Evolutionary conservation across 2,329 filamentous ascomycete species (phyloP).

Genomic region (Blumeria hordei): DNA sequence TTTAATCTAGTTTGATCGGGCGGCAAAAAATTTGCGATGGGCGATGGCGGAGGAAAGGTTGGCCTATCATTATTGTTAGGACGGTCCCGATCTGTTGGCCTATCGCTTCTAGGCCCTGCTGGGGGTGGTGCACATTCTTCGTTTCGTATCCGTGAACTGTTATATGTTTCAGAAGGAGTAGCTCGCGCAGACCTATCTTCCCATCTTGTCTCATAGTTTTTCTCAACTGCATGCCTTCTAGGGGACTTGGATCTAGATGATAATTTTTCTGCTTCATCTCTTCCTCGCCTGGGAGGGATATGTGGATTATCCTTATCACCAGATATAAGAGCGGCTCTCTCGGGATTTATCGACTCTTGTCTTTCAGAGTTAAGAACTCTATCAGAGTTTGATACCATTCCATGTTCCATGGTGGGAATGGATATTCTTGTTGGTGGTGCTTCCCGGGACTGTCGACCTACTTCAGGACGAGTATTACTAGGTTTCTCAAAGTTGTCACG

Average conservation of each 20-base stretch:
- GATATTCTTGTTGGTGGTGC: constrained; percentile 12
- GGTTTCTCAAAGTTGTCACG: constrained; percentile 12
- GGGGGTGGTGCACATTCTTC: constrained; percentile 13
- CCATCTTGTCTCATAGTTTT: constrained; percentile 15
- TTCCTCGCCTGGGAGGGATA: constrained; percentile 12
- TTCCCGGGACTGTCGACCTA: constrained; percentile 13
- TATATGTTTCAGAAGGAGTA: constrained; percentile 6
- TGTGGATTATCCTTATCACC: constrained; percentile 9
- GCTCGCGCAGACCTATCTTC: constrained; percentile 11
- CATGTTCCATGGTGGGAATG: constrained; percentile 8
- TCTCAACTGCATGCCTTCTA: constrained; percentile 19
- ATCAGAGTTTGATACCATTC: constrained; percentile 7
- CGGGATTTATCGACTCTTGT: constrained; percentile 15
- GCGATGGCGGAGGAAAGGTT: constrained; percentile 18
- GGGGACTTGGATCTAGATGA: constrained; percentile 25
- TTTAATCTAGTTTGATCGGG: constrained; percentile 24
- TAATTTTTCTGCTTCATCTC: constrained; percentile 10
- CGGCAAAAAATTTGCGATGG: constrained; percentile 19
- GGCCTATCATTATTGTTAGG: constrained; percentile 16
- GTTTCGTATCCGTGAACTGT: constrained; percentile 5
- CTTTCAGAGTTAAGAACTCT: constrained; percentile 12
- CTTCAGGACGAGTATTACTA: constrained; percentile 10
- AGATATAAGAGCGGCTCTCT: constrained; percentile 14
- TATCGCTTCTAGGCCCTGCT: constrained; percentile 15
- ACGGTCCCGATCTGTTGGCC: constrained; percentile 24